Evolutionary conservation across 2,329 filamentous ascomycete species (phyloP), one percentile per base, ranked within the genome.

Genomic region (Trichophyton schoenleinii): DNA sequence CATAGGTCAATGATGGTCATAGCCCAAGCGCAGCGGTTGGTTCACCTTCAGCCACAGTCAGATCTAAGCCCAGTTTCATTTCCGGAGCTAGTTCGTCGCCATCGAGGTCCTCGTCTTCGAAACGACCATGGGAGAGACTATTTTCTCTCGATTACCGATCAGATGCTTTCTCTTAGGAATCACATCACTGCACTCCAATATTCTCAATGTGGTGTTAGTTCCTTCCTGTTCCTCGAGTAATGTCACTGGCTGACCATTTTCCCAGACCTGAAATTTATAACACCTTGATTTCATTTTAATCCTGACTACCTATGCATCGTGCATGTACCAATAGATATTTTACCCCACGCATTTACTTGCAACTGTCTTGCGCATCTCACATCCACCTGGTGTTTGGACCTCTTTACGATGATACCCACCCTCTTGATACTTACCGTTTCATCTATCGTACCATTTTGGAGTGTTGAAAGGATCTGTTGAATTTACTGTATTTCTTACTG

Each of bases 111-210:
- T 67, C 67, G 9, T 66, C 65, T 20, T 60, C 65, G 6, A 69
- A 67, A 52, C 69, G 72, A 4, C 70, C 73, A 28, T 77, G 74
- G 74, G 74, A 76, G 64, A 76, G 72, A 59, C 59, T 77, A 13
- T 77, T 74, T 69, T 76, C 73, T 58, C 68, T 77, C 59, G 74
- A 77, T 59, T 77, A 75, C 68, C 71, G 71, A 18, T 64, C 71
- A 28, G 52, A 55, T 31, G 52, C 52, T 15, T 55, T 55, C 31
- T 55, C 52, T 31, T 55, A 55, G 28, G 22, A 18, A 28, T 34
- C 34, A 31, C 31, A 55, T n/a, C 11, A 31, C 18, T 2, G 3
- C 15, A 28, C 18, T 34, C 49, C 28, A 2, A 6, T 15, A 22
- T 15, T 28, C 20, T 15, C 34, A 38, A 38, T 38, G 3, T 28